phyloP scores from a whole-genome alignment of 495 filamentous ascomycete genomes.

The Trichodelitschia bisporula region DNA sequence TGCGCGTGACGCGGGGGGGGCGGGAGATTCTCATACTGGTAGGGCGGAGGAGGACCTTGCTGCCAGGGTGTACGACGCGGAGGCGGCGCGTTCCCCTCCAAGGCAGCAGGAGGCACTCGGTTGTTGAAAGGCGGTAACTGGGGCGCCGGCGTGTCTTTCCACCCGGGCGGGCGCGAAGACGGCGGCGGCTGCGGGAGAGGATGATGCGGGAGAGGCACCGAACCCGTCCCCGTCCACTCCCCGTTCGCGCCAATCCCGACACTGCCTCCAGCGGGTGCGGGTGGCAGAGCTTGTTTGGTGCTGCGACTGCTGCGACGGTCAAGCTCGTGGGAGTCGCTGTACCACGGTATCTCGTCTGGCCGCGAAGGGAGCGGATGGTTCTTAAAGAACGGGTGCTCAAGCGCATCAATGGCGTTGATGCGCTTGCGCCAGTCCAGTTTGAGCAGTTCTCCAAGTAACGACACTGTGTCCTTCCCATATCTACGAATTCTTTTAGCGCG shows the following conservation, averaged over 20 bases:
- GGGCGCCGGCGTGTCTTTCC: too few species aligned
- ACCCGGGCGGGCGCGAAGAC: too few species aligned
- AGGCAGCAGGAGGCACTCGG: too few species aligned
- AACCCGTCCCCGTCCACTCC: slow-evolving; percentile 25
- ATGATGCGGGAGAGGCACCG: slow-evolving; percentile 8
- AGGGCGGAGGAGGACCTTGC: too few species aligned
- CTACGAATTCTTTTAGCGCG: too few species aligned
- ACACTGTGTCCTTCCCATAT: slow-evolving; percentile 37
- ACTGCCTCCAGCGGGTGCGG: slow-evolving; percentile 70
- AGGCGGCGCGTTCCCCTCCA: too few species aligned
- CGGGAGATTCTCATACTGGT: too few species aligned
- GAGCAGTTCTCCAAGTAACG: slow-evolving; percentile 58
- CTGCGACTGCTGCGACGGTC: slow-evolving; percentile 73
- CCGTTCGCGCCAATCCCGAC: slow-evolving; percentile 52
- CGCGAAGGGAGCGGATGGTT: slow-evolving; percentile 51
- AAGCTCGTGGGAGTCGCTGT: slow-evolving; percentile 87
- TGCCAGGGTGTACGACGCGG: too few species aligned
- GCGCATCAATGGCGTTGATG: slow-evolving; percentile 82
- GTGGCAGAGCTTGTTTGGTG: slow-evolving; percentile 53
- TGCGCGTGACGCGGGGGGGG: slow-evolving; percentile 1
- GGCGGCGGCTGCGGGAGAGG: slow-evolving; percentile 2
- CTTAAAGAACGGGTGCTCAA: slow-evolving; percentile 80
- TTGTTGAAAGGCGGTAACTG: too few species aligned
- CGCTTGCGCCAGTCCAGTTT: slow-evolving; percentile 70
- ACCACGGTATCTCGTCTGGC: slow-evolving; percentile 62